A percentile compares a stretch with the other conserved stretches of the same genome.
phyloP scores from a whole-genome alignment of 257 asterid species.

The Agastache rugosa region DNA sequence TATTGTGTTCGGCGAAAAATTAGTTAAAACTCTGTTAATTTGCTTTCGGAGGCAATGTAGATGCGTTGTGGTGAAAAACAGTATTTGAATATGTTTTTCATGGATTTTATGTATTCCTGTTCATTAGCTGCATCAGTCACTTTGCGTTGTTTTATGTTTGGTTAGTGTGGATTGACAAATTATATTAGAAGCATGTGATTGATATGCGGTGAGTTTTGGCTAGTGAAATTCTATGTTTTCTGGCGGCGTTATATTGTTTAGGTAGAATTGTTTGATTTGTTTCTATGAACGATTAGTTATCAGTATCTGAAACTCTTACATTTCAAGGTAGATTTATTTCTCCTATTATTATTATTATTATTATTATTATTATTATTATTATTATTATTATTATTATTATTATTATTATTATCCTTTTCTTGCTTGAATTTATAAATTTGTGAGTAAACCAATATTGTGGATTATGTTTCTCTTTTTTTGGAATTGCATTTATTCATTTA shows the following conservation, averaged over 20 bases:
- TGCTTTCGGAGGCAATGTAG: not conserved
- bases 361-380: no score
- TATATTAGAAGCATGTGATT: not conserved
- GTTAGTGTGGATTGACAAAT: not conserved
- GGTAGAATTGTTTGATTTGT: constrained; percentile 4
- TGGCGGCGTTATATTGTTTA: not conserved
- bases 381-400: no score
- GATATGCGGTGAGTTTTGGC: not conserved
- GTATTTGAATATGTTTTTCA: not conserved
- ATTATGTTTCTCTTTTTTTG: not conserved
- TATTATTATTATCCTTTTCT: not conserved
- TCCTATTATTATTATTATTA: no score
- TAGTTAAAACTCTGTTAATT: not conserved
- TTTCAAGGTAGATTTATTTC: not conserved
- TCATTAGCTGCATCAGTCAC: not conserved
- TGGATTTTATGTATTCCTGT: not conserved
- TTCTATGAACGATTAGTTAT: not conserved
- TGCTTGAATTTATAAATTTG: not conserved
- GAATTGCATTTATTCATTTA: not conserved
- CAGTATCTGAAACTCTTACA: not conserved
- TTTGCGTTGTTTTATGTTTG: not conserved
- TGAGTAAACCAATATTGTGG: not conserved
- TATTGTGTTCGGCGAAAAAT: not conserved
- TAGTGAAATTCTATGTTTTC: not conserved
- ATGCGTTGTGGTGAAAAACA: not conserved